Evolutionary conservation across 1,284 basidiomycete species (phyloP).

Genomic region (Irpex sp.): DNA sequence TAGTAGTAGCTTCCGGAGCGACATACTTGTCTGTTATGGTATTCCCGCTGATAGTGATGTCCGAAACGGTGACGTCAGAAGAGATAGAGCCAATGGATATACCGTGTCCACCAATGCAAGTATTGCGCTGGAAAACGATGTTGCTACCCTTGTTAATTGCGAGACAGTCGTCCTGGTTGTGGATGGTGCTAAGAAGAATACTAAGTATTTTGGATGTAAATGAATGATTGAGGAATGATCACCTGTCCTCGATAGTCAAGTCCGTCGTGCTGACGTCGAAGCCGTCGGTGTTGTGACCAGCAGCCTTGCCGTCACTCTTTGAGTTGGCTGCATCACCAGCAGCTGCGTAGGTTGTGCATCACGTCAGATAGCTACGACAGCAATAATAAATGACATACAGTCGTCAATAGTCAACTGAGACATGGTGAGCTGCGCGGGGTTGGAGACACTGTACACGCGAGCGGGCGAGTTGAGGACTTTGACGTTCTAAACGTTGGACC

Average conservation of each 20-base stretch:
- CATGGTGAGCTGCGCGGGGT: constrained; percentile 28
- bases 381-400: constrained; percentile 23
- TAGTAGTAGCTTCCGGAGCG: neutral
- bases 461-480: constrained; percentile 37
- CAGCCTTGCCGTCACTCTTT: constrained; percentile 36
- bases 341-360: constrained; percentile 20
- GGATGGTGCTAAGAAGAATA: constrained; percentile 14
- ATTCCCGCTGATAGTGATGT: constrained; percentile 45
- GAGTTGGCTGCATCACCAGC: constrained; percentile 40
- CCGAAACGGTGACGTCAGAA: constrained; percentile 42
- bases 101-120: constrained; percentile 56
- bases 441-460: constrained; percentile 31
- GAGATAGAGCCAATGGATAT: constrained; percentile 57
- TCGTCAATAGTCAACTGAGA: constrained; percentile 34
- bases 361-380: neutral
- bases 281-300: constrained; percentile 47
- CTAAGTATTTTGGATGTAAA: neutral
- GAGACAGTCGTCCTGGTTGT: constrained; percentile 56
- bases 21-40: constrained; percentile 31
- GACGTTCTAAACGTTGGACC: constrained; percentile 22
- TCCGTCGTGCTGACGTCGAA: constrained; percentile 46
- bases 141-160: constrained; percentile 56
- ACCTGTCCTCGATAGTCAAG: constrained; percentile 39
- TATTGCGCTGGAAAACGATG: constrained; percentile 51
- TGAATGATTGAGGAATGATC: neutral